Evolutionary conservation across 1,139 yeast genomes (phyloP), one percentile per base, ranked within the genome.

Genomic region (Entelexis sorbosivorans): DNA sequence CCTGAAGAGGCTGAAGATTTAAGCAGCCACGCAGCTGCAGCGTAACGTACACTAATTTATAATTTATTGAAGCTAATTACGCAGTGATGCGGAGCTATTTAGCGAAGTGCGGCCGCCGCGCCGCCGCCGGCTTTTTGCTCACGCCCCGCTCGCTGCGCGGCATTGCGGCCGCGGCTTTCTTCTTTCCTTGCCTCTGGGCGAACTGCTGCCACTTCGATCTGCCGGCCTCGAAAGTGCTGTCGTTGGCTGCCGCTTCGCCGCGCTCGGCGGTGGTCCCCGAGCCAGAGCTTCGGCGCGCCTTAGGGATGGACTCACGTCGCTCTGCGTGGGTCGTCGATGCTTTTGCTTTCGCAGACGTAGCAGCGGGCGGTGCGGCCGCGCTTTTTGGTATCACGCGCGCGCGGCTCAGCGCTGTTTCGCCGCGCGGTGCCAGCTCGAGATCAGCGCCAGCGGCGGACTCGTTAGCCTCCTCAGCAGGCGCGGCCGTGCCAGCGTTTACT

Each of bases 1-100:
- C 24, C 7, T 49, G 44, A 55, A 49, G 53, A 35, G 58, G 20
- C 36, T 47, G 17, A 39, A 49, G 24, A 47, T 51, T 2, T 48
- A 33, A 44, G 19, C 13, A 2, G 13, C n/a, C n/a, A n/a, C 6
- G 24, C 24, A 22, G 24, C 4, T 22, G 24, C 24, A n/a, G n/a
- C n/a, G n/a, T n/a, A n/a, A n/a, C n/a, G n/a, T n/a, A n/a, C n/a
- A n/a, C n/a, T n/a, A n/a, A n/a, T n/a, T n/a, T n/a, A 6, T 22
- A 22, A 22, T 22, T 22, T 22, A 22, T 22, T 22, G 24, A 6
- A 22, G 24, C 6, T 14, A 38, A 19, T 11, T 11, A 28, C n/a
- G 31, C 32, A 20, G 14, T 28, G 20, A 40, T 19, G 7, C 2
- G 17, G 20, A 19, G 24, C 24, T 14, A 36, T 4, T 19, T 24